Percentiles rank a stretch among this genome's conserved stretches.
phyloP scores from a whole-genome alignment of 108 stramenopile genomes.

The Cyclostephanos invisitatus region DNA sequence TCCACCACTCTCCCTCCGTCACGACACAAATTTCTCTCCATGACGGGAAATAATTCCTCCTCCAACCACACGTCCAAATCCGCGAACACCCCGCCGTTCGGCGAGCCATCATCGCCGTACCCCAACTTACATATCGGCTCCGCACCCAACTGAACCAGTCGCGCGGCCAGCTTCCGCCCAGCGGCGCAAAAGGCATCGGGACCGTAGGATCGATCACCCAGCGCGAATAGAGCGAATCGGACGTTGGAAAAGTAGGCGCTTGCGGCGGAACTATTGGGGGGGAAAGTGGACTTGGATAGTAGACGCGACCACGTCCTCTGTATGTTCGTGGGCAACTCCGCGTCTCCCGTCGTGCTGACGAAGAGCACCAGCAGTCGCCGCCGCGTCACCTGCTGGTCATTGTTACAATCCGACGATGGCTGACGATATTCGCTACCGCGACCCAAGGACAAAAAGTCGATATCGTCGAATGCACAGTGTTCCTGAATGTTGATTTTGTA shows the following conservation, averaged over 20 bases:
- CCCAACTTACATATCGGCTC: conserved; percentile 61
- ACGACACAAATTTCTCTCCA: background rate
- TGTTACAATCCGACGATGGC: conserved; percentile 15
- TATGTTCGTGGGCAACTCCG: conserved; percentile 78
- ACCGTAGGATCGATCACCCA: conserved; percentile 89
- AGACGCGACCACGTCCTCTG: conserved; percentile 60
- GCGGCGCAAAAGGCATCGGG: conserved; percentile 81
- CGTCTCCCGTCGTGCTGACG: conserved; percentile 87
- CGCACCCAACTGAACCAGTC: conserved; percentile 77
- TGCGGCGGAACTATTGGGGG: conserved; percentile 5
- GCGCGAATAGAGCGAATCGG: conserved; percentile 70
- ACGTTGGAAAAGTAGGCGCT: conserved; percentile 37
- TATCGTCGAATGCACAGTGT: conserved; percentile 66
- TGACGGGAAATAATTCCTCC: conserved; percentile 33
- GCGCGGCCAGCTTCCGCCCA: conserved; percentile 78
- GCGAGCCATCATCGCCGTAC: conserved; percentile 86
- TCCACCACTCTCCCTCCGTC: background rate
- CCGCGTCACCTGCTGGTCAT: background rate
- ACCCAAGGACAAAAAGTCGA: conserved; percentile 33
- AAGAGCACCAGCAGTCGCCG: conserved; percentile 55
- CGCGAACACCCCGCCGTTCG: conserved; percentile 76
- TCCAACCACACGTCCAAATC: conserved; percentile 85
- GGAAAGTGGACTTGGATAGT: conserved; percentile 55
- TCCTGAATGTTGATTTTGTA: conserved; percentile 32
- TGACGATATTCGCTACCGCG: conserved; percentile 6